Evolutionary conservation across 2,329 filamentous ascomycete species (phyloP).

Genomic region (Aspergillus sp.): DNA sequence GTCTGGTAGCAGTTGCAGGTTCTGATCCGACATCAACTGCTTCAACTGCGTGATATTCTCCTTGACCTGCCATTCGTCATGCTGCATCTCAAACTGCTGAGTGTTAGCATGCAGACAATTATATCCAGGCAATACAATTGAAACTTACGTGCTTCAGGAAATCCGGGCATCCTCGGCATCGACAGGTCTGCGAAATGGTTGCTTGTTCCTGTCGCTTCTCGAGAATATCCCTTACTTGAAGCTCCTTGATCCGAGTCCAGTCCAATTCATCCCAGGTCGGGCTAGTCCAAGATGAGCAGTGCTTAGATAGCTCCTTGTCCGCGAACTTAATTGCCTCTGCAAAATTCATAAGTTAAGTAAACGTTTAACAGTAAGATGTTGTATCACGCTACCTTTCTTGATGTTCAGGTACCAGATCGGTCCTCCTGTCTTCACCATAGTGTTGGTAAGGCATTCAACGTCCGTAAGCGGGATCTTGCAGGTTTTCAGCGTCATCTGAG

Average conservation of each 20-base stretch:
- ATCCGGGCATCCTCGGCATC: conserved; percentile 62
- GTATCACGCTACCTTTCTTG: conserved; percentile 39
- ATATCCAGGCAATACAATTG: background rate
- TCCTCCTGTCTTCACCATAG: conserved; percentile 48
- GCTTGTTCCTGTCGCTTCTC: conserved; percentile 62
- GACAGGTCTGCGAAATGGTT: conserved; percentile 55
- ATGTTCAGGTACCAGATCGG: conserved; percentile 44
- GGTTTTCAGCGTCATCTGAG: conserved; percentile 62
- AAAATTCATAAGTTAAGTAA: conserved; percentile 13
- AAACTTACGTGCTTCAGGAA: conserved; percentile 78
- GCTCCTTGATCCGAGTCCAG: conserved; percentile 71
- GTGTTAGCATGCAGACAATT: conserved; percentile 15
- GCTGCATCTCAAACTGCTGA: conserved; percentile 78
- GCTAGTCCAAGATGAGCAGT: conserved; percentile 68
- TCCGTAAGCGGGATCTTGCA: conserved; percentile 66
- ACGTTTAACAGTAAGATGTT: background rate
- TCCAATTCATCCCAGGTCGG: conserved; percentile 78
- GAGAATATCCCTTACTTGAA: conserved; percentile 72
- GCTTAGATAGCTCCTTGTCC: conserved; percentile 59
- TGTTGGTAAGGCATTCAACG: conserved; percentile 76
- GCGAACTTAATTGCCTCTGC: conserved; percentile 52
- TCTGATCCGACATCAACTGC: conserved; percentile 88
- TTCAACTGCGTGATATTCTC: conserved; percentile 86
- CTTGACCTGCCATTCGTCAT: conserved; percentile 93
- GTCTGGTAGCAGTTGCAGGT: conserved; percentile 88